Evolutionary conservation across 169 alveolate genomes (phyloP).

Genomic region (Plasmodium adleri): DNA sequence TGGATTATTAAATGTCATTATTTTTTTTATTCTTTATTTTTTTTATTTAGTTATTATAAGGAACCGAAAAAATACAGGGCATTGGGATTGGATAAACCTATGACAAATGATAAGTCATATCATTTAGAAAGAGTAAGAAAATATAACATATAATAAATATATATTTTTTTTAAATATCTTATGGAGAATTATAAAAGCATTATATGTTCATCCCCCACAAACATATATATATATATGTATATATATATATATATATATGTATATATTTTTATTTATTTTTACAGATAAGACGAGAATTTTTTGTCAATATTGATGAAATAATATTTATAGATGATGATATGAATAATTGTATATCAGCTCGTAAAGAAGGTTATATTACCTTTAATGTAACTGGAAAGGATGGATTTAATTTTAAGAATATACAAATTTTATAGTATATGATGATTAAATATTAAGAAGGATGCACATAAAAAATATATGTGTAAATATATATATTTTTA

Average conservation of each 20-base stretch:
- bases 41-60: slow-evolving; percentile 26
- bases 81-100: slow-evolving; percentile 32
- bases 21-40: neutral
- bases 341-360: slow-evolving; percentile 51
- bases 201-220: neutral
- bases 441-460: neutral
- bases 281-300: slow-evolving; percentile 47
- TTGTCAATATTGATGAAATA: slow-evolving; percentile 31
- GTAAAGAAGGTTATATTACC: slow-evolving; percentile 57
- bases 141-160: neutral
- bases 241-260: neutral
- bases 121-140: slow-evolving; percentile 30
- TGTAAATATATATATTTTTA: neutral
- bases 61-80: slow-evolving; percentile 38
- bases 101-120: slow-evolving; percentile 56
- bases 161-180: too few relatives aligned
- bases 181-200: too few relatives aligned
- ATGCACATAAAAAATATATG: neutral
- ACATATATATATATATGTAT: slow-evolving; percentile 2
- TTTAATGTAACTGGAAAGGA: slow-evolving; percentile 67
- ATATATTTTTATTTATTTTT: neutral
- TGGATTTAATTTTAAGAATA: slow-evolving; percentile 47
- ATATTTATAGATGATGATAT: slow-evolving; percentile 59
- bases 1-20: too few relatives aligned
- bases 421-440: slow-evolving; percentile 22